Base-by-base conservation (phyloP, 1,284 basidiomycete genomes). In the Ganoderma boninense region DNA sequence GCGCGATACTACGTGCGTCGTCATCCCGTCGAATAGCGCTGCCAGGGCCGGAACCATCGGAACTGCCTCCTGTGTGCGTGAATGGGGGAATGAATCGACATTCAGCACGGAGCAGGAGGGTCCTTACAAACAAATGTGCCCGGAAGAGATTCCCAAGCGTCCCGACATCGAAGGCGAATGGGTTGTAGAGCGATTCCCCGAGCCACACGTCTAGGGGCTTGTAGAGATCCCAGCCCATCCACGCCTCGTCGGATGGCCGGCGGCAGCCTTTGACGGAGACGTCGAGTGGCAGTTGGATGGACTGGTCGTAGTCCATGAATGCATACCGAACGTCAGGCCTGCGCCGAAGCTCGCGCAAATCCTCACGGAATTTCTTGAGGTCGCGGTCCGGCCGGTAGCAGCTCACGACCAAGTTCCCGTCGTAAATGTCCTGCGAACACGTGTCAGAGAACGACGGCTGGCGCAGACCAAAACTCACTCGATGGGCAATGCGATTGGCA, bases 111-210 rank as follows among this genome's bases (percentile, higher is more conserved):
- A 46, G 16, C 4, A 43, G 11, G 6, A 18, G 1, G 18, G 0
- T 49, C 3, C 10, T 23, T 49, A 70, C 72, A 38, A 59, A 23
- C 14, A 73, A 73, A 13, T 61, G 29, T 32, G 42, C 54, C 1
- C 65, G n/a, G 16, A 70, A 71, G 10, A 71, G 20, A 38, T 69
- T 72, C 11, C 67, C 70, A 1, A 74, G 61, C 29, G 63, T 67
- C 1, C 62, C 70, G 14, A 74, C 73, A 43, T 74, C 73, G 16
- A 59, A 72, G 0, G 73, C 69, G 40, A 74, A 74, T 20, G 73
- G 73, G 18, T 71, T 68, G 64, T 74, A 71, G 7, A 57, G 2
- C 13, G 35, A 16, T 46, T 68, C 70, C 13, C 70, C 73, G 4
- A 40, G 62, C 5, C 10, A 23, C 1, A 54, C 40, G 32, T 74